Evolutionary conservation across 345 rosid genomes (phyloP).

Genomic region (Eucalyptus melliodora): DNA sequence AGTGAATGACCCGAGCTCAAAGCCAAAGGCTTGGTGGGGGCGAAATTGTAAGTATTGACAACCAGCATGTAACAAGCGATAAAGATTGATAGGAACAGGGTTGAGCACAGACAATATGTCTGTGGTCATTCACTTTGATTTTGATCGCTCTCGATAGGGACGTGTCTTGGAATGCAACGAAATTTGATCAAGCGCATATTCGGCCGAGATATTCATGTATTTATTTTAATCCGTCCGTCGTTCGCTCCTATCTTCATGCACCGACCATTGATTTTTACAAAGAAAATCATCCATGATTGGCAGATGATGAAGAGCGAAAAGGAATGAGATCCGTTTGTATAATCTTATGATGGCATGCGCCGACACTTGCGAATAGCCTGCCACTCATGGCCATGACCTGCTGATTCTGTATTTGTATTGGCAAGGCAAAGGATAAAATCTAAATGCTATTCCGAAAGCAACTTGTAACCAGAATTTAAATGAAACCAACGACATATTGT

Average conservation of each 20-base stretch:
- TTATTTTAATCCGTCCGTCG: background rate
- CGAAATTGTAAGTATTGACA: background rate
- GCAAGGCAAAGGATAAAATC: background rate
- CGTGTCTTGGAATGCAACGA: background rate
- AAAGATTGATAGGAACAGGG: background rate
- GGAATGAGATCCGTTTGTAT: background rate
- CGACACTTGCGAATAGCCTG: background rate
- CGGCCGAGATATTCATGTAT: background rate
- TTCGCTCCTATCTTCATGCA: background rate
- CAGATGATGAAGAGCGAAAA: background rate
- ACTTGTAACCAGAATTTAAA: background rate
- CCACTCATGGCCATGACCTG: background rate
- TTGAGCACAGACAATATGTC: background rate
- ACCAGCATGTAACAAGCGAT: fast-evolving
- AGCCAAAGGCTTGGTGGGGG: background rate
- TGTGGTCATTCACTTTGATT: background rate
- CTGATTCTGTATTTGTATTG: background rate
- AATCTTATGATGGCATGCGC: background rate
- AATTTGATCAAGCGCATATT: background rate
- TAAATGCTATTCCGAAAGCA: background rate
- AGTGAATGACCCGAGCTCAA: background rate
- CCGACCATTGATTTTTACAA: background rate
- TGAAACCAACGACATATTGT: background rate
- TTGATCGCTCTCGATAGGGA: background rate
- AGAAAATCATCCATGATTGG: background rate